Evolutionary conservation across 2,329 filamentous ascomycete species (phyloP), one percentile per base, ranked within the genome.

Genomic region (Fusarium mundagurra): DNA sequence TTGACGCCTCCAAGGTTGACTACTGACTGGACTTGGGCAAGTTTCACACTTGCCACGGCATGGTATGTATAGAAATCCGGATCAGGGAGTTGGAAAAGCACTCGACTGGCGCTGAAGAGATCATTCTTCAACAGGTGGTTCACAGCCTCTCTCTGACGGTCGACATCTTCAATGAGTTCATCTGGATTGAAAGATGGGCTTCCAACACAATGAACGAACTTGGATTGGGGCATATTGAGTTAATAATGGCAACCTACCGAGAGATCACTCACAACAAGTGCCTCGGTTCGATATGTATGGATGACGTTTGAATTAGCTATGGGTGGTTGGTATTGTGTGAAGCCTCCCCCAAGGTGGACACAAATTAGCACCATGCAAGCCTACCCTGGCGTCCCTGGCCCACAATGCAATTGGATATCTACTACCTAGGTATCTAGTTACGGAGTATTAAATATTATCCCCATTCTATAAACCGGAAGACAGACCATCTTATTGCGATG

Each of bases 31-130:
- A 85, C 87, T 74, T 88, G 82, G 38, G 81, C 81, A 38, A 89
- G 82, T 53, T 82, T 85, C 57, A 89, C 85, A 71, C 85, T 86
- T 45, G 84, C 83, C 66, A 86, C 84, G 70, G 87, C 87, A 79
- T 88, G 86, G 78, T 89, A 89, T 54, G 85, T 84, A 75, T 87
- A 89, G 24, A 74, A 69, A 72, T 89, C 87, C 63, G 77, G 77
- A 27, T 83, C 80, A 7, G 86, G 83, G 27, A 89, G 81, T 51
- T 81, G 73, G 62, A 89, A 85, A 67, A 86, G 83, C 27, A 81
- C 76, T 60, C 82, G 77, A 66, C 86, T 84, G 69, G 87, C 87
- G 55, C 78, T 80, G 72, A 83, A 81, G 58, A 89, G 79, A 78
- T 88, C 83, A 77, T 88, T 82, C 53, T 78, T 73, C n/a, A 78